Conservation (phyloP, 352 stramenopile genomes). For the Phytophthora crassamura region DNA sequence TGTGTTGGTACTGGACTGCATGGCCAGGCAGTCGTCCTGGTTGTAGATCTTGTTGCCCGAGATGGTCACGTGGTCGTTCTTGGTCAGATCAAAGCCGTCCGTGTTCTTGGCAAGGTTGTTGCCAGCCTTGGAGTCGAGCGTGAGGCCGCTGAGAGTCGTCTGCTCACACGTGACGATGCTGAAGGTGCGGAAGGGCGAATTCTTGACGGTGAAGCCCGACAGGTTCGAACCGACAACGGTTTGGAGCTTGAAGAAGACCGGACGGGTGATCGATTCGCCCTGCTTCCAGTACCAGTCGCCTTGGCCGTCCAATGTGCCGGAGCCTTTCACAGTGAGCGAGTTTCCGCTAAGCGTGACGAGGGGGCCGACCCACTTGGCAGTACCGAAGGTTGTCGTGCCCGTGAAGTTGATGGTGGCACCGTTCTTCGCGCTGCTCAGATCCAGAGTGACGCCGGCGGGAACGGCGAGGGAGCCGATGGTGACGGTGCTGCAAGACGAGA, state of each 20-base stretch:
- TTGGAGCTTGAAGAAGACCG: constrained; percentile 5
- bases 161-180: constrained; percentile 25
- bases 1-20: too few relatives aligned
- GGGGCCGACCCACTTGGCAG: constrained; percentile 29
- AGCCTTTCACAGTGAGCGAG: too few relatives aligned
- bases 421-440: constrained; percentile 24
- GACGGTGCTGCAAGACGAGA: constrained; percentile 29
- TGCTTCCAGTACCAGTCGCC: constrained; percentile 41
- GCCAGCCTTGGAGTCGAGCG: constrained; percentile 35
- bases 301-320: too few relatives aligned
- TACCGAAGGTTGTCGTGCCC: constrained; percentile 41
- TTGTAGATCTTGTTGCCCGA: too few relatives aligned
- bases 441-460: constrained; percentile 37
- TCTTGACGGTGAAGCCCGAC: constrained; percentile 35
- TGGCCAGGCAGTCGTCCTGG: too few relatives aligned
- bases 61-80: too few relatives aligned
- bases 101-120: too few relatives aligned
- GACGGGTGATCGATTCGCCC: constrained; percentile 15
- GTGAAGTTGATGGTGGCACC: constrained; percentile 38
- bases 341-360: constrained; percentile 30
- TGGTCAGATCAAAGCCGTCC: too few relatives aligned
- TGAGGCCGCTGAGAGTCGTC: constrained; percentile 30
- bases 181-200: constrained; percentile 19
- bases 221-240: constrained; percentile 20
- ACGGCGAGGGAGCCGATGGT: constrained; percentile 31